Percentiles rank a stretch among this genome's conserved stretches.
phyloP scores from a whole-genome alignment of 805 yeast genomes.

The Hanseniaspora osmophila region DNA sequence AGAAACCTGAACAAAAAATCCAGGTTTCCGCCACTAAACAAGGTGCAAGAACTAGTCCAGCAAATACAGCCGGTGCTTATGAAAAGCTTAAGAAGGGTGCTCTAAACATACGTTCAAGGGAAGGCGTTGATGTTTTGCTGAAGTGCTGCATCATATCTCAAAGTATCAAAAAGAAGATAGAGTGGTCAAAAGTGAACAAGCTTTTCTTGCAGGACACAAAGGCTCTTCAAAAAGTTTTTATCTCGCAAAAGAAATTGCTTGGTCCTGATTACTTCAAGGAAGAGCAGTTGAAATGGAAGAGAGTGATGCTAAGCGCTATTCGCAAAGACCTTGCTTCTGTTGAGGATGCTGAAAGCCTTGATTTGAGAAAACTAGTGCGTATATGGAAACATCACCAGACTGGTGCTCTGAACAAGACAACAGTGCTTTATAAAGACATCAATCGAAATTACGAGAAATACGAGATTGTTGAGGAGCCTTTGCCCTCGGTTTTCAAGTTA shows the following conservation, averaged over 20 bases:
- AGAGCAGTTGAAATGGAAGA: conserved; percentile 49
- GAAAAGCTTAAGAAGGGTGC: neutral
- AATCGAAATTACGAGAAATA: conserved; percentile 36
- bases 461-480: conserved; percentile 25
- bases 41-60: too few species aligned
- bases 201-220: conserved; percentile 26
- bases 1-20: neutral
- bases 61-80: neutral
- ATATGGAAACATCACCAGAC: conserved; percentile 52
- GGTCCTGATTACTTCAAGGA: conserved; percentile 46
- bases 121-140: conserved; percentile 41
- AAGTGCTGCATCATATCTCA: conserved; percentile 56
- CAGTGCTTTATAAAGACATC: conserved; percentile 20
- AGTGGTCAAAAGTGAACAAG: conserved; percentile 47
- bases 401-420: conserved; percentile 8
- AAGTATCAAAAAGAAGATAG: conserved; percentile 45
- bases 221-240: conserved; percentile 1
- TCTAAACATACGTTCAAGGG: conserved; percentile 19
- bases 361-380: conserved; percentile 38
- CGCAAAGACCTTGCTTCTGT: conserved; percentile 37
- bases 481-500: conserved; percentile 15
- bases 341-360: conserved; percentile 35
- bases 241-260: conserved; percentile 33
- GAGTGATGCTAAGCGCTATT: conserved; percentile 43
- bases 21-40: too few species aligned